Evolutionary conservation across 495 filamentous ascomycete genomes (phyloP).

Genomic region (Apodospora peruviana): DNA sequence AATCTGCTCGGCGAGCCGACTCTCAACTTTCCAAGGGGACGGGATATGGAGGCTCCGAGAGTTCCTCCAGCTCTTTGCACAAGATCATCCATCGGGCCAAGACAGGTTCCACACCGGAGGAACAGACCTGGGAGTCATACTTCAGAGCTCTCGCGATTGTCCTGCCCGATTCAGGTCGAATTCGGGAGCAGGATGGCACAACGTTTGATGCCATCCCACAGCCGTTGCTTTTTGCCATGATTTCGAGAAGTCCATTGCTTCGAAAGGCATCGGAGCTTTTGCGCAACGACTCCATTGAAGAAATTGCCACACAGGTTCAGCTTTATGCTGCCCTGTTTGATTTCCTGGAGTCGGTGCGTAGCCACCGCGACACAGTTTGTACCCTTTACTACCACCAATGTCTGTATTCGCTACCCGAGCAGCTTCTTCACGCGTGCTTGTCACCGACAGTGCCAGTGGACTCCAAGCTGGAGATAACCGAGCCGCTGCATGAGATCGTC

Average conservation of each 20-base stretch:
- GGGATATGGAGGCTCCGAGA: no score
- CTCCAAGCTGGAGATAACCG: conserved; percentile 1
- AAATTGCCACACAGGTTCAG: conserved; percentile 11
- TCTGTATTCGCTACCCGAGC: conserved; percentile 13
- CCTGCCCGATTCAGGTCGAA: conserved; percentile 1
- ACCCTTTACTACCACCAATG: conserved; percentile 14
- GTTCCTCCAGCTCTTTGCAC: no score
- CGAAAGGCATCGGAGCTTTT: conserved; percentile 22
- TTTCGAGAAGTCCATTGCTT: conserved; percentile 29
- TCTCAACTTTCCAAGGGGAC: conserved; percentile 17
- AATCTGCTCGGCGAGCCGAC: neutral
- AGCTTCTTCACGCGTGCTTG: conserved; percentile 8
- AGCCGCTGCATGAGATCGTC: conserved; percentile 1
- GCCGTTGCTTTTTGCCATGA: conserved; percentile 13
- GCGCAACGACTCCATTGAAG: conserved; percentile 23
- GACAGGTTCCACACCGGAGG: no score
- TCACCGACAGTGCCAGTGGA: neutral
- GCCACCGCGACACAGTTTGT: conserved; percentile 11
- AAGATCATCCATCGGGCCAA: no score
- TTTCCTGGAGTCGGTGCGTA: conserved; percentile 18
- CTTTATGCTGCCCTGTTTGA: conserved; percentile 22
- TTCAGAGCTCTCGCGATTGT: conserved; percentile 15
- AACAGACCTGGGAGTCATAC: no score
- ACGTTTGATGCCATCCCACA: conserved; percentile 15
- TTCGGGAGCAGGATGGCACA: neutral